Evolutionary conservation across 768 basidiomycete species (phyloP), one percentile per base, ranked within the genome.

Genomic region (Mycena venus): DNA sequence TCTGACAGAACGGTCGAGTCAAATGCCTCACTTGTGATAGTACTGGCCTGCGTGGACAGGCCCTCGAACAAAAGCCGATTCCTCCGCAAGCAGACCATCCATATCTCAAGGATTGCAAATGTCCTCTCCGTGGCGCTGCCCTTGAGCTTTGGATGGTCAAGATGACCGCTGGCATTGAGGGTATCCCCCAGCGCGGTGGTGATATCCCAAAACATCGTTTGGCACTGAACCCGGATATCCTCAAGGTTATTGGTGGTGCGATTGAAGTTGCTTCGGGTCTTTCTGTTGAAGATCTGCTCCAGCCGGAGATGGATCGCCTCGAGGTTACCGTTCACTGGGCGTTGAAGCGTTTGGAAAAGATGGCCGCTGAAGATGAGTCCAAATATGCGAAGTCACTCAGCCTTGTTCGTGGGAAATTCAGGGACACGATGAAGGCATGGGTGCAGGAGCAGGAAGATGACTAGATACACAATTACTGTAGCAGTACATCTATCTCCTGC

Each of bases 131-230:
- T 2, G 66, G 66, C 19, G 66, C 66, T 5, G 66, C 66, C 8
- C 66, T 68, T 19, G 66, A 68, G 23, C 56, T 68, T 2, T 68
- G 66, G 66, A 56, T 68, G 53, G 3, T 68, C 19, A 59, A 56
- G 38, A 47, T 58, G 38, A 68, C 66, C 15, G 66, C 40, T 7
- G 5, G 25, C 2, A 9, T 29, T 4, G 29, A 21, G 0, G 21
- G 55, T 19, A 23, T 68, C 32, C 55, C 66, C 3, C 25, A 59
- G 21, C 55, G 66, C 17, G 38, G 55, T 27, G 27, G 15, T 17
- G 29, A 68, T 56, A 21, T 67, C 5, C 5, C 15, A 19, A 34
- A 36, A 11, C 7, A 25, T 2, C 31, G 31, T 7, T 53, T 67
- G 4, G 65, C 53, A 9, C 27, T 67, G 40, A 68, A 40, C 21